Conservation (phyloP, 2,329 filamentous ascomycete species). For the Cladophialophora chaetospira region DNA sequence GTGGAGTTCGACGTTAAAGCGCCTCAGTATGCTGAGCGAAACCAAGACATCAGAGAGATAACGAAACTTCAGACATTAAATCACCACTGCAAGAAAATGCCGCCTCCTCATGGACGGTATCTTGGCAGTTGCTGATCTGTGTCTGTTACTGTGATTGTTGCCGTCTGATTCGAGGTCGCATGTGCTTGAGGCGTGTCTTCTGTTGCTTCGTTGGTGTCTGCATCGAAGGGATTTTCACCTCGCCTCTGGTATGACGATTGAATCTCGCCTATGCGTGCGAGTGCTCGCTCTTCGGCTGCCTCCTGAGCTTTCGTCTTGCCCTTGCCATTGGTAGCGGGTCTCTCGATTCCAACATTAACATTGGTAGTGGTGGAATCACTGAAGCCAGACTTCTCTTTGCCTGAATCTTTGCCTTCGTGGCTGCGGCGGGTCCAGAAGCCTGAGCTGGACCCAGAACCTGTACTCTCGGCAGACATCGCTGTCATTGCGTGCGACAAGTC, state of each 20-base stretch:
- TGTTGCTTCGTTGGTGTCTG: background rate
- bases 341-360: background rate
- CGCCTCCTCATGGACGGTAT: slow-evolving; percentile 15
- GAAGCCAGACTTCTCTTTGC: slow-evolving; percentile 17
- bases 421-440: slow-evolving; percentile 14
- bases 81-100: background rate
- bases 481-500: slow-evolving; percentile 4
- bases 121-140: slow-evolving; percentile 14
- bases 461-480: background rate
- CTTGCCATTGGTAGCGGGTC: background rate
- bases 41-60: background rate
- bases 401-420: background rate
- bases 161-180: background rate
- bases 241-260: slow-evolving; percentile 3
- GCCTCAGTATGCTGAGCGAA: too few species aligned
- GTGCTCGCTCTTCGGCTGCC: slow-evolving; percentile 22
- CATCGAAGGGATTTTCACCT: background rate
- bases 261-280: background rate
- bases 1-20: too few species aligned
- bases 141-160: slow-evolving; percentile 2
- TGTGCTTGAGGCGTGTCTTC: background rate
- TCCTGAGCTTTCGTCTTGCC: slow-evolving; percentile 19
- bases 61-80: background rate
- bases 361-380: background rate
- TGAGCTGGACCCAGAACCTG: slow-evolving; percentile 10